Percentiles rank a stretch among this genome's conserved stretches.
Evolutionary conservation across 2,329 filamentous ascomycete species (phyloP).

Genomic region (Pyrenochaeta sp.): DNA sequence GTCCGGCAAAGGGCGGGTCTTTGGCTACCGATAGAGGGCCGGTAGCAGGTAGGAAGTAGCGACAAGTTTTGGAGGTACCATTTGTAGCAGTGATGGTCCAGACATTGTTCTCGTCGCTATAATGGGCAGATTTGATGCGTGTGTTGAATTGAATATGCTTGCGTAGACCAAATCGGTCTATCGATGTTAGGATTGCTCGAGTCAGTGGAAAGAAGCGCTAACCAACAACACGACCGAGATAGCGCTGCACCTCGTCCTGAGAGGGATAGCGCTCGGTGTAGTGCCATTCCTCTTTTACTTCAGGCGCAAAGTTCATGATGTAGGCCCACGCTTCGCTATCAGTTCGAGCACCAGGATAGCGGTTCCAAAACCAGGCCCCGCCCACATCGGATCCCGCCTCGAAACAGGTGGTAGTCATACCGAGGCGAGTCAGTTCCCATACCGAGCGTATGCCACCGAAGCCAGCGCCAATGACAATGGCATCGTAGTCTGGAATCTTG

Average conservation of each 20-base stretch:
- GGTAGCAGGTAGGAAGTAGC: background rate
- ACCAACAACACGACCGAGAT: background rate
- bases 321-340: conserved; percentile 3
- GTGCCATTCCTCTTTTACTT: background rate
- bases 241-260: background rate
- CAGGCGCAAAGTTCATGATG: background rate
- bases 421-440: background rate
- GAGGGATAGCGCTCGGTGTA: background rate
- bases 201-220: too few species aligned
- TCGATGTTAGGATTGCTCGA: too few species aligned
- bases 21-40: background rate
- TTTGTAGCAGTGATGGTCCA: background rate
- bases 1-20: background rate
- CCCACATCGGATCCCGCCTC: background rate
- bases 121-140: conserved; percentile 48
- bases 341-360: background rate
- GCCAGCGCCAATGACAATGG: background rate
- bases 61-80: background rate
- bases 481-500: background rate
- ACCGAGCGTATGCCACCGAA: background rate
- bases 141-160: conserved; percentile 63
- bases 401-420: background rate
- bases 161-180: conserved; percentile 50
- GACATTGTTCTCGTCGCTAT: background rate
- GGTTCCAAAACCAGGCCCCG: background rate